These are phyloP conservation scores for Stevia rebaudiana DNA, from an alignment of 140 eudicot species.

Conservation along the genomic window DNA sequence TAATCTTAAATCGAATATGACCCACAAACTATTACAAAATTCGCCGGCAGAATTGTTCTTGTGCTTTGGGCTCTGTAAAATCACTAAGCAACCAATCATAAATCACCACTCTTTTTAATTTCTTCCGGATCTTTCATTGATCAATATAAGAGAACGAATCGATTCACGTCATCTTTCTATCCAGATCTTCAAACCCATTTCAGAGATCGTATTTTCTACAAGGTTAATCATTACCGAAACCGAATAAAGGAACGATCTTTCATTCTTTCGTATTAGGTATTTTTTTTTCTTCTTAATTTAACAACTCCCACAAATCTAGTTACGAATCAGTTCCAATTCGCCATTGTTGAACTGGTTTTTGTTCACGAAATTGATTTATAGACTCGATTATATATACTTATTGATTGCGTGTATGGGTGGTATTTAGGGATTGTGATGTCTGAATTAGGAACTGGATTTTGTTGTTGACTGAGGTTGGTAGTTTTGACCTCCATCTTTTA, in stretches of 20 bases:
- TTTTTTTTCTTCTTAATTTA: neutral
- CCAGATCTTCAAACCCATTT: constrained; percentile 27
- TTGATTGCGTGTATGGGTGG: too few species aligned
- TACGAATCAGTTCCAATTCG: neutral
- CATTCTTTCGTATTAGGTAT: constrained; percentile 23
- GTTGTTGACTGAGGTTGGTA: constrained; percentile 11
- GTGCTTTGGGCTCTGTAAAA: constrained; percentile 28
- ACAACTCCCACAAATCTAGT: neutral
- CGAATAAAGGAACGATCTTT: constrained; percentile 3
- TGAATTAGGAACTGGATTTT: constrained; percentile 13
- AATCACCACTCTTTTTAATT: constrained; percentile 13
- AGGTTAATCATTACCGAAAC: neutral
- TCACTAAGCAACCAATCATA: constrained; percentile 21
- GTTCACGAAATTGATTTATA: neutral
- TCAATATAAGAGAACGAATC: neutral
- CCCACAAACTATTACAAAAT: constrained; percentile 10
- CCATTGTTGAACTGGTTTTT: neutral
- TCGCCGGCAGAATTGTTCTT: constrained; percentile 26
- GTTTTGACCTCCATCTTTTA: neutral
- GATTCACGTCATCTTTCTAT: neutral
- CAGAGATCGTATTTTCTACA: neutral
- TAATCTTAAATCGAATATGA: constrained; percentile 2
- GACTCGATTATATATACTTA: neutral
- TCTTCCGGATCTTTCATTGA: constrained; percentile 10
- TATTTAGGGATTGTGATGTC: constrained; percentile 8